phyloP scores from a whole-genome alignment of 2,329 filamentous ascomycete genomes.

The Parafenestella ontariensis region DNA sequence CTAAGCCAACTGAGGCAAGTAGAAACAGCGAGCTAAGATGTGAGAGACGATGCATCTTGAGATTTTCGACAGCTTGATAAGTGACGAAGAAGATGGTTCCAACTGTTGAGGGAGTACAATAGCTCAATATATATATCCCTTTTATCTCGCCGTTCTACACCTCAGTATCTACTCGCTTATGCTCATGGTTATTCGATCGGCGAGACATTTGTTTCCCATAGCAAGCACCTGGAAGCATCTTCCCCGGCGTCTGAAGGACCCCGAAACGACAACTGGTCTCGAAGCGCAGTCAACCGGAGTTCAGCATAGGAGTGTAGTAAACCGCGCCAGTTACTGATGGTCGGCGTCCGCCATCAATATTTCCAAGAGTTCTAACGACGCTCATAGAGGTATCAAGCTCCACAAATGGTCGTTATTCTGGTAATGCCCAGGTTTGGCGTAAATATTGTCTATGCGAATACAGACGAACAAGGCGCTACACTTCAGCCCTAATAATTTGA shows the following conservation, averaged over 20 bases:
- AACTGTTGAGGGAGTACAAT: neutral
- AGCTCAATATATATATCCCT: constrained; percentile 19
- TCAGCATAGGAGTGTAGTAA: neutral
- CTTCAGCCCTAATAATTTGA: neutral
- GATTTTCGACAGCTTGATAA: neutral
- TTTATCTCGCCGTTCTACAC: neutral
- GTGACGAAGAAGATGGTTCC: constrained; percentile 1
- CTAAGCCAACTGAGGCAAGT: constrained; percentile 24
- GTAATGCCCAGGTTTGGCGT: neutral
- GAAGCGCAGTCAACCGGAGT: constrained; percentile 6
- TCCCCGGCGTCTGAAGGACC: neutral
- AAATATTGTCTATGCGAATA: constrained; percentile 2
- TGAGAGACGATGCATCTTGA: constrained; percentile 28
- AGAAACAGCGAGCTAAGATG: constrained; percentile 22
- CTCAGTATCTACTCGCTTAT: neutral
- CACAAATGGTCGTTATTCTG: constrained; percentile 1
- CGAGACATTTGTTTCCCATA: neutral
- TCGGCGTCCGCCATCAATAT: constrained; percentile 29
- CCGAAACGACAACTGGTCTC: constrained; percentile 9
- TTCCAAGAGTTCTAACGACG: constrained; percentile 31
- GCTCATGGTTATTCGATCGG: neutral
- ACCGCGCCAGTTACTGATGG: constrained; percentile 6
- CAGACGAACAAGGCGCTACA: constrained; percentile 3
- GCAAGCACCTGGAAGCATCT: neutral
- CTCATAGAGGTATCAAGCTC: constrained; percentile 1